Conservation (phyloP, 2,329 filamentous ascomycete genomes). For the Pseudopyricularia javanii region DNA sequence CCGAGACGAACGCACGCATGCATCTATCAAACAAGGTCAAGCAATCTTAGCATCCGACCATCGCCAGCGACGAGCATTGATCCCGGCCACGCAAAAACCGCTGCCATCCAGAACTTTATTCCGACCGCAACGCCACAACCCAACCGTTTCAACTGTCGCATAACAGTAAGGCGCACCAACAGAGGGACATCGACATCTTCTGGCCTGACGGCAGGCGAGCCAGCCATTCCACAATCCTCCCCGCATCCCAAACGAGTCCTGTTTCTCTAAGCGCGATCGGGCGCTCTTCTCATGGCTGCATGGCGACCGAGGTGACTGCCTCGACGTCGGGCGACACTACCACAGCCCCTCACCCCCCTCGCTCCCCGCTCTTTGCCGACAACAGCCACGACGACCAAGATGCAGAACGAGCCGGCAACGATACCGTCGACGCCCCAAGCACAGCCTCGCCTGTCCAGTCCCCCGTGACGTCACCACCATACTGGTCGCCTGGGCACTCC, state of each 20-base stretch:
- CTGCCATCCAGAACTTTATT: neutral
- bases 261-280: neutral
- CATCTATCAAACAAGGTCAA: neutral
- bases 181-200: too few species aligned
- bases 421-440: conserved; percentile 4
- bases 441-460: conserved; percentile 8
- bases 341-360: neutral
- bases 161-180: too few species aligned
- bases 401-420: conserved; percentile 4
- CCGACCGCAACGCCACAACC: neutral
- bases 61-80: neutral
- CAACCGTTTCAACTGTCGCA: too few species aligned
- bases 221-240: too few species aligned
- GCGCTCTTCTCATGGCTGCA: conserved; percentile 4
- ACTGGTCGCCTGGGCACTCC: conserved; percentile 23
- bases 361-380: neutral
- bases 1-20: neutral
- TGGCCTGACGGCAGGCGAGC: neutral
- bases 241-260: neutral
- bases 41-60: neutral
- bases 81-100: neutral
- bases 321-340: neutral
- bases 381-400: neutral
- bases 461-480: conserved; percentile 26
- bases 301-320: conserved; percentile 5